Percentiles rank a stretch among this genome's conserved stretches.
Conservation (phyloP, 2,329 filamentous ascomycete species). For the Alternaria consortialis region DNA sequence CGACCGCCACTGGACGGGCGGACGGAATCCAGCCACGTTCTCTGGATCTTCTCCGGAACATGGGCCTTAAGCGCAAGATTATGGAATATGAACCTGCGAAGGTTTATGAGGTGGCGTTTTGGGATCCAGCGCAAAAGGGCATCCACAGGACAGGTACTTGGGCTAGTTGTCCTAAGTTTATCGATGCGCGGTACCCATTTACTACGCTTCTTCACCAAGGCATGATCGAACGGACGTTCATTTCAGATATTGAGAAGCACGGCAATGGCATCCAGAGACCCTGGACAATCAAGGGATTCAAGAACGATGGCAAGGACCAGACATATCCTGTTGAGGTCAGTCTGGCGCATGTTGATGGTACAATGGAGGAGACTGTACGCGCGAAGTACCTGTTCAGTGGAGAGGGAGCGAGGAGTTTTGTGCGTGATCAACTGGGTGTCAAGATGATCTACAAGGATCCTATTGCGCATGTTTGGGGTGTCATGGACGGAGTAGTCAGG, state of each 20-base stretch:
- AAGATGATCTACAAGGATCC: slow-evolving; percentile 70
- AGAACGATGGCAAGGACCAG: slow-evolving; percentile 67
- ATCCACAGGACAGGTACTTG: slow-evolving; percentile 72
- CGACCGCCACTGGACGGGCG: slow-evolving; percentile 84
- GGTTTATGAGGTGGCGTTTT: slow-evolving; percentile 77
- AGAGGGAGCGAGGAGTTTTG: slow-evolving; percentile 68
- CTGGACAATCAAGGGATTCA: slow-evolving; percentile 69
- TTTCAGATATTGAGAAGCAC: slow-evolving; percentile 68
- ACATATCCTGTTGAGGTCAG: slow-evolving; percentile 83
- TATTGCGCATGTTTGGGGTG: slow-evolving; percentile 71
- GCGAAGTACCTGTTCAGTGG: slow-evolving; percentile 71
- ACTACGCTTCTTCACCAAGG: slow-evolving; percentile 70
- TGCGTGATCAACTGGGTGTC: slow-evolving; percentile 71
- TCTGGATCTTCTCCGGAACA: slow-evolving; percentile 84
- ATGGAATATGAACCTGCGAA: slow-evolving; percentile 89
- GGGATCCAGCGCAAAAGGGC: slow-evolving; percentile 65
- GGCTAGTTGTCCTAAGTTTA: slow-evolving; percentile 88
- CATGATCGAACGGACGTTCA: slow-evolving; percentile 69
- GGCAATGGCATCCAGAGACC: slow-evolving; percentile 65
- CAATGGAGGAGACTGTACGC: slow-evolving; percentile 69
- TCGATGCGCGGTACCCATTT: slow-evolving; percentile 71
- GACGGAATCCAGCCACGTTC: slow-evolving; percentile 93
- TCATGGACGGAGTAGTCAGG: slow-evolving; percentile 71
- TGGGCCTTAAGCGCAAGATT: slow-evolving; percentile 86
- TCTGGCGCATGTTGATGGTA: slow-evolving; percentile 79